These are phyloP conservation scores for Tricholoma saponaceum DNA, from an alignment of 768 basidiomycete genomes.

Conservation along the genomic window DNA sequence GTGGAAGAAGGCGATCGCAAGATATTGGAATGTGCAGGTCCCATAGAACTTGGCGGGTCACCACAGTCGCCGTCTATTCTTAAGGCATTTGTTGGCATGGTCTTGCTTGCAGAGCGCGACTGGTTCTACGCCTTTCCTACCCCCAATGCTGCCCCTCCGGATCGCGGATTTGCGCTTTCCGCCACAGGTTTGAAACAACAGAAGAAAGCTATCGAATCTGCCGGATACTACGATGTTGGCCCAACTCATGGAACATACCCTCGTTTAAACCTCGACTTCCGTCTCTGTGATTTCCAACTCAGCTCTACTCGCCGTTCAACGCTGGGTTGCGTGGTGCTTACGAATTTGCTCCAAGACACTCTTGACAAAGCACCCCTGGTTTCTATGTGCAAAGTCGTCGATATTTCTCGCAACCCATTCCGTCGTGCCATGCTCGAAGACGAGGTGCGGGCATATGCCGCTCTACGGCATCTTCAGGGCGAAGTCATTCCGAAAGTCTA, in stretches of 20 bases:
- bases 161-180: neutral
- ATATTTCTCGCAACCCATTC: neutral
- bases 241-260: neutral
- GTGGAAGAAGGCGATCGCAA: neutral
- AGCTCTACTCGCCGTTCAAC: conserved; percentile 1
- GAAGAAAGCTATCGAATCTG: neutral
- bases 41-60: neutral
- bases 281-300: conserved; percentile 11
- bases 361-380: neutral
- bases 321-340: neutral
- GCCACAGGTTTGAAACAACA: neutral
- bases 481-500: conserved; percentile 13
- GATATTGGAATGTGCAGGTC: neutral
- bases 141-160: neutral
- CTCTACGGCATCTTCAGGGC: conserved; percentile 11
- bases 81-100: conserved; percentile 17
- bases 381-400: neutral
- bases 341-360: neutral
- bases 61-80: conserved; percentile 11
- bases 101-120: conserved; percentile 13
- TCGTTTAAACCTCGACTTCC: conserved; percentile 11
- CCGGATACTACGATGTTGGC: neutral
- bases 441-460: conserved; percentile 14
- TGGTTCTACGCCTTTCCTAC: neutral
- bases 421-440: conserved; percentile 3